Percentiles rank a stretch among this genome's conserved stretches.
phyloP scores from a whole-genome alignment of 805 yeast genomes.

The Candida mattraensis region DNA sequence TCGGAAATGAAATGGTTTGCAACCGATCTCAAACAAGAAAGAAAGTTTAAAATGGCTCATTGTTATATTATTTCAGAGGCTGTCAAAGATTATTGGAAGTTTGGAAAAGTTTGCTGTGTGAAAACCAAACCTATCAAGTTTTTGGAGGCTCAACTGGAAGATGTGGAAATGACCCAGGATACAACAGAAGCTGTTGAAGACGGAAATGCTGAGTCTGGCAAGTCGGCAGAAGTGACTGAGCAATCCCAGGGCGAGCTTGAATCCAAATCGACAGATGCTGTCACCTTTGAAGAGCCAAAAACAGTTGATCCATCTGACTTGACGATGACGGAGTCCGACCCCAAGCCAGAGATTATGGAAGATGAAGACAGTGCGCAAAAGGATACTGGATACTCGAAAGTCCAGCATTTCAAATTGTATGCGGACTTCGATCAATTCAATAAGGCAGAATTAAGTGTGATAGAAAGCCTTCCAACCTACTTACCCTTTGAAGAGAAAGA shows the following conservation, averaged over 20 bases:
- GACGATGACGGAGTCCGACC: no score
- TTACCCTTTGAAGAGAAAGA: conserved; percentile 45
- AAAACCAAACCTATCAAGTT: conserved; percentile 46
- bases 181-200: conserved; percentile 11
- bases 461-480: conserved; percentile 48
- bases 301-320: no score
- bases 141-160: conserved; percentile 19
- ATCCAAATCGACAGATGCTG: no score
- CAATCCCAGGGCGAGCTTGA: neutral
- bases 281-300: no score
- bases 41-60: conserved; percentile 67
- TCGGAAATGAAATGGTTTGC: conserved; percentile 86
- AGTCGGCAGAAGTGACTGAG: conserved; percentile 4
- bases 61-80: conserved; percentile 72
- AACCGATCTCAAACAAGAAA: conserved; percentile 68
- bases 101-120: conserved; percentile 70
- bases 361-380: neutral
- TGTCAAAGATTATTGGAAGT: conserved; percentile 72
- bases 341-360: conserved; percentile 2
- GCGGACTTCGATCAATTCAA: conserved; percentile 43
- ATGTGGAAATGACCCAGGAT: conserved; percentile 2
- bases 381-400: neutral
- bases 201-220: conserved; percentile 9
- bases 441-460: conserved; percentile 46
- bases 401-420: conserved; percentile 46